A percentile compares a stretch with the other conserved stretches of the same genome.
Conservation (phyloP, 2,329 filamentous ascomycete genomes). For the Cordyceps militaris region DNA sequence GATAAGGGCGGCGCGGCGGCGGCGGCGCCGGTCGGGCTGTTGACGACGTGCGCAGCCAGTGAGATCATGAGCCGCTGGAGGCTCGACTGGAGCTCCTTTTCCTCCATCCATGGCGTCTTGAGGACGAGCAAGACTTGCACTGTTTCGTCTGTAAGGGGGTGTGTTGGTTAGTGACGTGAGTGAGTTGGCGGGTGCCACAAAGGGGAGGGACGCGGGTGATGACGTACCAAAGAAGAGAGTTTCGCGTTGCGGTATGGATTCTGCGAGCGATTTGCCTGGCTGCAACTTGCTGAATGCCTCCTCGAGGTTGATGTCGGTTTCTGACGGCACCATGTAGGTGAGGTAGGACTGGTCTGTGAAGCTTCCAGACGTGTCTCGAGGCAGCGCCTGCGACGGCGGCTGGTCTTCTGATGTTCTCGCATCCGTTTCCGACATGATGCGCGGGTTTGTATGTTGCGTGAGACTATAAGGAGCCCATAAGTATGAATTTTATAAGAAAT, state of each 20-base stretch:
- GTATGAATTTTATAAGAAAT: neutral
- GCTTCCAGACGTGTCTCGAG: constrained; percentile 17
- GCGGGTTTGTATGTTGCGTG: neutral
- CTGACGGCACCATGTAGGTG: constrained; percentile 52
- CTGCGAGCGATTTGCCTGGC: constrained; percentile 41
- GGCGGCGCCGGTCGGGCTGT: constrained; percentile 43
- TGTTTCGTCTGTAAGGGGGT: constrained; percentile 63
- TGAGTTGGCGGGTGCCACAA: constrained; percentile 16
- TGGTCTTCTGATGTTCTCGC: neutral
- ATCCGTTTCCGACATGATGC: constrained; percentile 8
- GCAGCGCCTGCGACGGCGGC: neutral
- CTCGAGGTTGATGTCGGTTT: constrained; percentile 48
- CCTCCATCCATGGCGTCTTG: constrained; percentile 53
- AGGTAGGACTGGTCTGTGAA: constrained; percentile 54
- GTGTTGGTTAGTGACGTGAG: constrained; percentile 30
- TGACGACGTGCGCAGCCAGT: constrained; percentile 59
- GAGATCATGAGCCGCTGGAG: constrained; percentile 57
- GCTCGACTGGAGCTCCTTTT: constrained; percentile 49
- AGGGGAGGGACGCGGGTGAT: no score
- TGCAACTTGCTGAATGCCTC: constrained; percentile 39
- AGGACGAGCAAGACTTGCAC: constrained; percentile 63
- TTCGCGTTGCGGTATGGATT: constrained; percentile 54
- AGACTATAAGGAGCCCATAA: neutral
- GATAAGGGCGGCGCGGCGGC: constrained; percentile 32
- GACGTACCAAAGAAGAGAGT: constrained; percentile 70